Percentiles rank a stretch among this genome's conserved stretches.
These are phyloP conservation scores for Ogataea haglerorum DNA, from an alignment of 805 yeast genomes.

Conservation along the genomic window DNA sequence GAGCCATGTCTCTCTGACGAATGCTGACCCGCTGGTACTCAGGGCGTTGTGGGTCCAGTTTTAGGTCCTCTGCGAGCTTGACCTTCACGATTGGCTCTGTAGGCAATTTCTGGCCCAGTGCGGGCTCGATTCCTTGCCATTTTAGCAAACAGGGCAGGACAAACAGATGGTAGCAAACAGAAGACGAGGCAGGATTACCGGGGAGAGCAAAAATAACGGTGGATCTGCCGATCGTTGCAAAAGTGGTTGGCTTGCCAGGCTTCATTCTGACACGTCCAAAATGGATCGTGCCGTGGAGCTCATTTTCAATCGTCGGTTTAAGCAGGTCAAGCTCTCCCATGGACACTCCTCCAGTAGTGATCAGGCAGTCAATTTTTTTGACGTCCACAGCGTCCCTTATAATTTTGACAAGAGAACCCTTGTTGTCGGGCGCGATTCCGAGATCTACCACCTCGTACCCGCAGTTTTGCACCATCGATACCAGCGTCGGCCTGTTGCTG, in stretches of 20 bases:
- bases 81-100: conserved; percentile 36
- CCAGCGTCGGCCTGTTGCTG: conserved; percentile 46
- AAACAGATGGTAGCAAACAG: conserved; percentile 45
- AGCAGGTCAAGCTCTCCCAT: conserved; percentile 55
- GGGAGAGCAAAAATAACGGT: conserved; percentile 48
- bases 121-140: conserved; percentile 32
- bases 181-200: conserved; percentile 56
- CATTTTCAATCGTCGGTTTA: conserved; percentile 45
- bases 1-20: conserved; percentile 25
- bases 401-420: conserved; percentile 24
- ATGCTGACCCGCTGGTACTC: conserved; percentile 48
- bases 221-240: conserved; percentile 41
- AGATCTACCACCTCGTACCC: conserved; percentile 43
- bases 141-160: conserved; percentile 43
- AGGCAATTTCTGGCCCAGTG: conserved; percentile 19
- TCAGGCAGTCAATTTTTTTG: conserved; percentile 37
- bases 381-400: conserved; percentile 28
- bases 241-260: conserved; percentile 58
- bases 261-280: conserved; percentile 58
- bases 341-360: conserved; percentile 57
- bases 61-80: conserved; percentile 29
- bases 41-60: conserved; percentile 44
- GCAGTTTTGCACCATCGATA: conserved; percentile 33
- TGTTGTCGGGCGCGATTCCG: conserved; percentile 47
- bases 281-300: conserved; percentile 42